These are phyloP conservation scores for Pezizomycotina sp. DNA, from an alignment of 2,329 filamentous ascomycete species.

Conservation along the genomic window DNA sequence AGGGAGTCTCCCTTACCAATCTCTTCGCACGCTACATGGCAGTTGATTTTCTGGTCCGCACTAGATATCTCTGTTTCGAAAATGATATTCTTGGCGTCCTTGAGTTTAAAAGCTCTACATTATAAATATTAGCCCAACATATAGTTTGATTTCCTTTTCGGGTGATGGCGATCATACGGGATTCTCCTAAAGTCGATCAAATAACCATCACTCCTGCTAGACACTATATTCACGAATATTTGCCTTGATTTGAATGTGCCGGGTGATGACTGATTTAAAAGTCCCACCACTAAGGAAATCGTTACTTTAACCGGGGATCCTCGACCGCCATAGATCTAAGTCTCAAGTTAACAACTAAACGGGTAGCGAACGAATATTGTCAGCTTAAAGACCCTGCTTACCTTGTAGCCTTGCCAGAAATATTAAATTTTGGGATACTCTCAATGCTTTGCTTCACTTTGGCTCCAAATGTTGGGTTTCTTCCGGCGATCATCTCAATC, in stretches of 20 bases:
- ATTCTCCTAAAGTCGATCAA: conserved; percentile 52
- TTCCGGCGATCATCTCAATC: conserved; percentile 61
- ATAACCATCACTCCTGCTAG: conserved; percentile 51
- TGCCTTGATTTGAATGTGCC: conserved; percentile 46
- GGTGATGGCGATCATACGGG: conserved; percentile 30
- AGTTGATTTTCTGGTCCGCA: conserved; percentile 43
- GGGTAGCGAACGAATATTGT: conserved; percentile 27
- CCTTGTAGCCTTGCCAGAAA: conserved; percentile 37
- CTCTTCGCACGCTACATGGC: conserved; percentile 67
- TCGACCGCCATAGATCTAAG: conserved; percentile 28
- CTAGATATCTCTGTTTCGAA: conserved; percentile 42
- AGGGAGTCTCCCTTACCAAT: too few relatives aligned
- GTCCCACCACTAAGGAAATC: conserved; percentile 51
- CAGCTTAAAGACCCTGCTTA: conserved; percentile 19
- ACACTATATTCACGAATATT: conserved; percentile 57
- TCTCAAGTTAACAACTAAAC: conserved; percentile 28
- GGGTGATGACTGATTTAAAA: conserved; percentile 47
- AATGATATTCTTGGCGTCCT: conserved; percentile 42
- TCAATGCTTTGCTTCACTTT: conserved; percentile 48
- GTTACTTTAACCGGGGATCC: conserved; percentile 39
- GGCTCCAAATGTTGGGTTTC: conserved; percentile 68
- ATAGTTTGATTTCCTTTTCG: conserved; percentile 9
- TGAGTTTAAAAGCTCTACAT: conserved; percentile 47
- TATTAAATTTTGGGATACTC: conserved; percentile 52
- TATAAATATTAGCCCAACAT: conserved; percentile 34